Percentiles rank a stretch among this genome's conserved stretches.
These are phyloP conservation scores for Breynia disticha DNA, from an alignment of 441 rosid species.

Conservation along the genomic window DNA sequence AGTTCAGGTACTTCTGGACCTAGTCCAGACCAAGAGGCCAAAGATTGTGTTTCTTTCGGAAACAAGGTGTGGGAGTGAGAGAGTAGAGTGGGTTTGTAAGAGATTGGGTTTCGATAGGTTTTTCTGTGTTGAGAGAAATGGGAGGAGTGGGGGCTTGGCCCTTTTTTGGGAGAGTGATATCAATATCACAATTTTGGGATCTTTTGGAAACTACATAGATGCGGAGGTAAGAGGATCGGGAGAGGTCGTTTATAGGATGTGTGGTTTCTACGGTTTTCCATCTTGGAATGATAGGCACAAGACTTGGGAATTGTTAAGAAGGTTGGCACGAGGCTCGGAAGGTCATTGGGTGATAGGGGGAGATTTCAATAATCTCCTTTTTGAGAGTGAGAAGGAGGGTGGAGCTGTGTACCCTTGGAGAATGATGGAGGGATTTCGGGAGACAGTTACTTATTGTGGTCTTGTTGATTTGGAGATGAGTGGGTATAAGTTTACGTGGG, in stretches of 20 bases:
- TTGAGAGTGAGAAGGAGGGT: neutral
- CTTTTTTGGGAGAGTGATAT: no score
- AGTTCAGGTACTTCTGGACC: neutral
- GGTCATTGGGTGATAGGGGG: neutral
- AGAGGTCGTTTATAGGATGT: neutral
- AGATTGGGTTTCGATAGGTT: neutral
- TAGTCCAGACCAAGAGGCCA: neutral
- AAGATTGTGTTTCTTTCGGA: neutral
- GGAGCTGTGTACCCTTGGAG: neutral
- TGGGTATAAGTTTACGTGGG: no score
- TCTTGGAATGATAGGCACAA: neutral
- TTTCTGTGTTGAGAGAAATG: no score
- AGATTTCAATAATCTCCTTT: neutral
- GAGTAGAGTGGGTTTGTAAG: neutral
- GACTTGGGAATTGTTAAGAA: neutral
- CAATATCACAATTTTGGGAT: no score
- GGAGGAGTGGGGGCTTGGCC: no score
- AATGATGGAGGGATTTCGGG: no score
- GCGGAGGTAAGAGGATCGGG: no score
- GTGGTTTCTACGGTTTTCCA: neutral
- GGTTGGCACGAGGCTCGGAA: neutral
- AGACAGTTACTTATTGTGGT: no score
- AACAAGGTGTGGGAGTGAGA: neutral
- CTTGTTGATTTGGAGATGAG: no score
- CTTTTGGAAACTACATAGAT: no score